These are phyloP conservation scores for Adiantum capillusveneris DNA, from an alignment of 75 land plant species.

Conservation along the genomic window DNA sequence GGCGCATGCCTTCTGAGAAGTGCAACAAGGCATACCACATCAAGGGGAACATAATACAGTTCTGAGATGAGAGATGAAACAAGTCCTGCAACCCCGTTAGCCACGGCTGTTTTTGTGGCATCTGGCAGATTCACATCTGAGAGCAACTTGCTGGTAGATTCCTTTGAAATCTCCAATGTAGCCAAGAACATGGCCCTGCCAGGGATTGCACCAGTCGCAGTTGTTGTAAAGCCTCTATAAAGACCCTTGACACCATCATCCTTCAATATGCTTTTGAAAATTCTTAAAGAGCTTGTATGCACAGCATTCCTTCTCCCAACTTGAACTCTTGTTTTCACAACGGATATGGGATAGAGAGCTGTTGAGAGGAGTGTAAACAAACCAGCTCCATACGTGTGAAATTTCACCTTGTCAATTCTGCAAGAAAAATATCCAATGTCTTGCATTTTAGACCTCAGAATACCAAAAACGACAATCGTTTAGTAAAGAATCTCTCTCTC, in stretches of 20 bases:
- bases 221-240: slow-evolving; percentile 77
- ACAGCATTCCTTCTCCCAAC: slow-evolving; percentile 42
- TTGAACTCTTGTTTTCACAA: slow-evolving; percentile 91
- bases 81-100: slow-evolving; percentile 84
- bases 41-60: slow-evolving; percentile 76
- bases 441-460: no score
- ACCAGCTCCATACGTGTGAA: slow-evolving; percentile 72
- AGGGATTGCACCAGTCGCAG: slow-evolving; percentile 72
- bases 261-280: slow-evolving; percentile 50
- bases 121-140: slow-evolving; percentile 50
- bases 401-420: slow-evolving; percentile 92
- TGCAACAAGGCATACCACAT: slow-evolving; percentile 54
- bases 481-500: no score
- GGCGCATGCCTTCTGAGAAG: background rate
- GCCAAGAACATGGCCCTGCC: slow-evolving; percentile 72
- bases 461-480: no score
- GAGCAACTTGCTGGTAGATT: slow-evolving; percentile 44
- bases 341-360: slow-evolving; percentile 68
- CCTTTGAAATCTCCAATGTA: slow-evolving; percentile 78
- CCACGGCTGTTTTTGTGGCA: slow-evolving; percentile 61
- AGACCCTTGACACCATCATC: slow-evolving; percentile 70
- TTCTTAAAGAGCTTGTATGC: slow-evolving; percentile 34
- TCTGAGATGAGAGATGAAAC: slow-evolving; percentile 62
- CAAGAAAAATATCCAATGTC: no score
- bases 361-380: slow-evolving; percentile 70